Percentiles rank a stretch among this genome's conserved stretches.
These are phyloP conservation scores for Colletotrichum siamense DNA, from an alignment of 2,329 filamentous ascomycete species.

Conservation along the genomic window DNA sequence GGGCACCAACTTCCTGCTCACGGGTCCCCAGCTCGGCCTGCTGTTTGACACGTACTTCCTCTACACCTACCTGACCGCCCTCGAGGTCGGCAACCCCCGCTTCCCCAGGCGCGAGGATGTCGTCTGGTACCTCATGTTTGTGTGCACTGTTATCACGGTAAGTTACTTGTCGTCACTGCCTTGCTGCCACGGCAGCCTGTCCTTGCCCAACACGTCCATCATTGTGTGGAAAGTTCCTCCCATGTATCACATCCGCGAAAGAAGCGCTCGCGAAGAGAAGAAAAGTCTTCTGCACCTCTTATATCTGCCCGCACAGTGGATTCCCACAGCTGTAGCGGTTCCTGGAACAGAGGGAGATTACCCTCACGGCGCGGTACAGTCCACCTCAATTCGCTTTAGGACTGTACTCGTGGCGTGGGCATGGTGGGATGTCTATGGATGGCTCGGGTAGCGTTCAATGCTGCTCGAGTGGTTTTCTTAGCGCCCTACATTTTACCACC, in stretches of 20 bases:
- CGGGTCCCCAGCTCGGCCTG: slow-evolving; percentile 48
- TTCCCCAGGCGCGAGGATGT: slow-evolving; percentile 81
- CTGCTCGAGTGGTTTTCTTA: slow-evolving; percentile 63
- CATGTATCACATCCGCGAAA: not conserved
- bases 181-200: not conserved
- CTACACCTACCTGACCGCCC: slow-evolving; percentile 76
- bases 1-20: slow-evolving; percentile 47
- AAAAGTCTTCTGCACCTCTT: slow-evolving; percentile 46
- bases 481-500: slow-evolving; percentile 63
- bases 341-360: slow-evolving; percentile 84
- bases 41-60: slow-evolving; percentile 78
- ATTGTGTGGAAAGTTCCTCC: slow-evolving; percentile 10
- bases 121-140: slow-evolving; percentile 79
- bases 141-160: slow-evolving; percentile 78
- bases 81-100: slow-evolving; percentile 75
- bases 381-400: slow-evolving; percentile 71
- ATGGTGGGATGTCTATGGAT: slow-evolving; percentile 80
- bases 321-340: slow-evolving; percentile 78
- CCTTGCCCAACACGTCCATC: not conserved
- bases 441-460: slow-evolving; percentile 65
- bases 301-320: slow-evolving; percentile 82
- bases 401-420: slow-evolving; percentile 68
- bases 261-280: not conserved
- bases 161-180: slow-evolving; percentile 47
- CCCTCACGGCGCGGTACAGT: slow-evolving; percentile 66